Conservation (phyloP, 2,329 filamentous ascomycete species). For the Ophiostoma novo-ulmi region DNA sequence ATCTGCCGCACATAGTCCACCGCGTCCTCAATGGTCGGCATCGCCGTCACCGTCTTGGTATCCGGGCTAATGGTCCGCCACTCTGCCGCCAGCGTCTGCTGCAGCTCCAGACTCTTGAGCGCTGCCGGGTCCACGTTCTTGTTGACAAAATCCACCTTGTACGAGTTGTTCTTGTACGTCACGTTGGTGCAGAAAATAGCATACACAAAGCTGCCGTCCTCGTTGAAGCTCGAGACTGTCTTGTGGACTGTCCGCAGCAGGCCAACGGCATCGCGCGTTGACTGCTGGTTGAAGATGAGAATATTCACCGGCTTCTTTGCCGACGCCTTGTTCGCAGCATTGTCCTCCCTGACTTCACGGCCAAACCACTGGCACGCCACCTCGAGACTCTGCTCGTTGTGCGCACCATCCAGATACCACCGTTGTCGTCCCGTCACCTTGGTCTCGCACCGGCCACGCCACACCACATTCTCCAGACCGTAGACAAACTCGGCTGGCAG, state of each 20-base stretch:
- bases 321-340: background rate
- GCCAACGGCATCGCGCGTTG: slow-evolving; percentile 65
- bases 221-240: slow-evolving; percentile 30
- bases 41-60: slow-evolving; percentile 42
- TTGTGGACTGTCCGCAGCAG: slow-evolving; percentile 51
- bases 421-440: slow-evolving; percentile 46
- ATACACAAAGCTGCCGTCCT: slow-evolving; percentile 54
- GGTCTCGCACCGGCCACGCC: slow-evolving; percentile 74
- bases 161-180: slow-evolving; percentile 47
- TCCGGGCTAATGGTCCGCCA: slow-evolving; percentile 45
- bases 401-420: slow-evolving; percentile 85
- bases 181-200: slow-evolving; percentile 48
- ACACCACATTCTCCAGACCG: slow-evolving; percentile 61
- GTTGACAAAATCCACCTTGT: slow-evolving; percentile 55
- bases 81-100: slow-evolving; percentile 47
- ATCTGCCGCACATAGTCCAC: slow-evolving; percentile 37
- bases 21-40: slow-evolving; percentile 53
- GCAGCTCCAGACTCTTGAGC: slow-evolving; percentile 47
- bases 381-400: slow-evolving; percentile 77
- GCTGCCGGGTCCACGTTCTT: slow-evolving; percentile 47
- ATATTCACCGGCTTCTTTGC: slow-evolving; percentile 34
- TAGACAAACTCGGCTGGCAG: slow-evolving; percentile 53
- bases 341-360: slow-evolving; percentile 31
- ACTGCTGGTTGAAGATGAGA: slow-evolving; percentile 90
- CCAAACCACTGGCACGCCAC: slow-evolving; percentile 75